phyloP scores from a whole-genome alignment of 2,329 filamentous ascomycete species.

The Ophiocordyceps camponoti-floridani region DNA sequence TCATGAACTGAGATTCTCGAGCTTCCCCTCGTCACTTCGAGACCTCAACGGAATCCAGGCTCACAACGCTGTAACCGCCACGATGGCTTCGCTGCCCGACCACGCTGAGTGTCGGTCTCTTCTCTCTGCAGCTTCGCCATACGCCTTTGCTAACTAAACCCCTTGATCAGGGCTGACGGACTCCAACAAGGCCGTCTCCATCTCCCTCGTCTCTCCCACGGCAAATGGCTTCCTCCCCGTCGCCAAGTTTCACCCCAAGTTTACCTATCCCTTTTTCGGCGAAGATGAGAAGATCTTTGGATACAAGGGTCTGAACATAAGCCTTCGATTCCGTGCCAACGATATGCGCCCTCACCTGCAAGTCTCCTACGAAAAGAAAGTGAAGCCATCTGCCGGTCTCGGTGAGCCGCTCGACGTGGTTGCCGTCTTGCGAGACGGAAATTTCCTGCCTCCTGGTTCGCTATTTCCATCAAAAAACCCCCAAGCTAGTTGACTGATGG shows the following conservation, averaged over 20 bases:
- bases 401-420: slow-evolving; percentile 52
- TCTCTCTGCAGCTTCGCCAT: neutral
- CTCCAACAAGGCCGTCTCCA: slow-evolving; percentile 42
- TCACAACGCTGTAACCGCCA: neutral
- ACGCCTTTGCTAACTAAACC: neutral
- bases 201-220: slow-evolving; percentile 38
- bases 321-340: slow-evolving; percentile 45
- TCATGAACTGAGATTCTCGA: neutral
- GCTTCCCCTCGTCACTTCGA: neutral
- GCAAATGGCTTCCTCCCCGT: slow-evolving; percentile 34
- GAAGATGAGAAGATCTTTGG: slow-evolving; percentile 87
- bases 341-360: slow-evolving; percentile 66
- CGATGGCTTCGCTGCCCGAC: slow-evolving; percentile 13
- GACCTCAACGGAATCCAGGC: neutral
- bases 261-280: slow-evolving; percentile 84
- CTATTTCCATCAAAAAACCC: neutral
- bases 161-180: slow-evolving; percentile 33
- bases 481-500: slow-evolving; percentile 22
- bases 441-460: slow-evolving; percentile 45
- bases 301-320: slow-evolving; percentile 65
- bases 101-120: slow-evolving; percentile 16
- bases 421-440: slow-evolving; percentile 41
- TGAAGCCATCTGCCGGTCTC: slow-evolving; percentile 44
- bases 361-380: slow-evolving; percentile 54
- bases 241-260: slow-evolving; percentile 62